Percentiles rank a stretch among this genome's conserved stretches.
Evolutionary conservation across 2,329 filamentous ascomycete species (phyloP).

Genomic region (Aspergillus tanneri): DNA sequence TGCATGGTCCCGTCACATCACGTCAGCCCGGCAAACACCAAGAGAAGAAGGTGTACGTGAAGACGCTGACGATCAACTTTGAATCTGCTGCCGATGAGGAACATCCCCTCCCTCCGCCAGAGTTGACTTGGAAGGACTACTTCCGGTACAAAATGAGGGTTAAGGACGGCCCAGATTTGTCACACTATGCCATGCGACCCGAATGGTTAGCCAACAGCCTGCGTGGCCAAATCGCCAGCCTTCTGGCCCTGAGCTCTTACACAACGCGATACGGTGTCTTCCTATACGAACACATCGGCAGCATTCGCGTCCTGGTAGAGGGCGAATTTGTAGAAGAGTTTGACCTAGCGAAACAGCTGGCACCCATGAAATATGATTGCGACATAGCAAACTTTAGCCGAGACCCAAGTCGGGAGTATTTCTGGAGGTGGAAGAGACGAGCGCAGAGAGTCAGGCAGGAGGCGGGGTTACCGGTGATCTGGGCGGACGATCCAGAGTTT

Average conservation of each 20-base stretch:
- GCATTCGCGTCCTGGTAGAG: slow-evolving; percentile 2
- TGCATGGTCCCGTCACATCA: slow-evolving; percentile 11
- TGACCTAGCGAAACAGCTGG: not conserved
- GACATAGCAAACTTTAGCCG: not conserved
- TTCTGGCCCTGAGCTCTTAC: not conserved
- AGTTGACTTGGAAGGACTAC: not conserved
- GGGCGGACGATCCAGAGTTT: not conserved
- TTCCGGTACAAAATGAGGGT: not conserved
- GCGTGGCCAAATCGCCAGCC: not conserved
- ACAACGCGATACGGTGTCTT: not conserved
- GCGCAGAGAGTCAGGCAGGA: not conserved
- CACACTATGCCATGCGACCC: not conserved
- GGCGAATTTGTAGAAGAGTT: not conserved
- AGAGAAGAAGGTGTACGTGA: not conserved
- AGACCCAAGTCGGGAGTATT: not conserved
- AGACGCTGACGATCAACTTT: slow-evolving; percentile 12
- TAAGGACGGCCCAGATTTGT: not conserved
- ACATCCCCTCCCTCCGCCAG: slow-evolving; percentile 1
- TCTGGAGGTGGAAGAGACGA: not conserved
- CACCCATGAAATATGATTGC: not conserved
- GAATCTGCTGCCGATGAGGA: not conserved
- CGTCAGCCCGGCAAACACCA: not conserved
- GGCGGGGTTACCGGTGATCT: not conserved
- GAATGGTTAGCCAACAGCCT: not conserved
- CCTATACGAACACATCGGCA: slow-evolving; percentile 10